Evolutionary conservation across 306 rosid genomes (phyloP).

Genomic region (Boehmeria nivea): DNA sequence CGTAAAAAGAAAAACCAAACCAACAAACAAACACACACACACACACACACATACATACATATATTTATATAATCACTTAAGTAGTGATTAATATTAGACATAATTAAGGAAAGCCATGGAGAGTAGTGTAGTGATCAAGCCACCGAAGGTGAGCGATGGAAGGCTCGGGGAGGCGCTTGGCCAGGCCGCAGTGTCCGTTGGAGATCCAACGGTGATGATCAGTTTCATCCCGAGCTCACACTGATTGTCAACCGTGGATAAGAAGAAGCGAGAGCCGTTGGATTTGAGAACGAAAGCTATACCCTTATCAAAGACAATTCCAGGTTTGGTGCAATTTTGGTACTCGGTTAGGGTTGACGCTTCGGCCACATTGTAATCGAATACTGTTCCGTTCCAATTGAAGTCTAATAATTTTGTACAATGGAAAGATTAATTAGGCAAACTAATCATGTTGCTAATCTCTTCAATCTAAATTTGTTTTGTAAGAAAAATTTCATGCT

Average conservation of each 20-base stretch:
- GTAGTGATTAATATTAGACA: background rate
- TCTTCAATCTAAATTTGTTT: too few species aligned
- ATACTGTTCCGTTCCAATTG: too few species aligned
- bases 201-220: background rate
- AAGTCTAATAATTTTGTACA: too few species aligned
- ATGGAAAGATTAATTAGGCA: too few species aligned
- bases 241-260: conserved; percentile 5
- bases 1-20: too few species aligned
- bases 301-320: background rate
- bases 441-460: too few species aligned
- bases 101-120: background rate
- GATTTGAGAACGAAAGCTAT: background rate
- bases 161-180: background rate
- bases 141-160: background rate
- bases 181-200: background rate
- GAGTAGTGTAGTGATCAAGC: background rate
- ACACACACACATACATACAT: too few species aligned
- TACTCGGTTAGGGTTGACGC: background rate
- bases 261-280: conserved; percentile 9
- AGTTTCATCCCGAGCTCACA: conserved; percentile 3
- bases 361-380: background rate
- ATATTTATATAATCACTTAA: too few species aligned
- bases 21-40: too few species aligned
- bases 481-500: too few species aligned
- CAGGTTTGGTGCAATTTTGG: conserved; percentile 7